Base-by-base conservation (phyloP, 352 stramenopile species). In the Phytophthora agathidicida region DNA sequence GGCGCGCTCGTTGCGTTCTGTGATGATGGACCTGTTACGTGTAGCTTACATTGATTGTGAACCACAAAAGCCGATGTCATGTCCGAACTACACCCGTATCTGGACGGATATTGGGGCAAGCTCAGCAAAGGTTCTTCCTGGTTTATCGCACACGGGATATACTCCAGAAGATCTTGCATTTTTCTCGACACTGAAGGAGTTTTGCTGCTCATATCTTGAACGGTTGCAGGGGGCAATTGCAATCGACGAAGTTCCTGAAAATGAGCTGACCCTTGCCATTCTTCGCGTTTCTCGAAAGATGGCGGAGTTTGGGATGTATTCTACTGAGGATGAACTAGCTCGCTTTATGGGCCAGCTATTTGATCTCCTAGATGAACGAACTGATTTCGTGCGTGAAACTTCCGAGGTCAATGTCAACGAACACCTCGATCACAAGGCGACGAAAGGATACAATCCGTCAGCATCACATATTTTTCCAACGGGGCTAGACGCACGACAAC, bases 31-130 rank as follows among this genome's bases (percentile, higher is more conserved):
- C 44, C 46, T 91, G 19, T 48, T 91, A 5, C 75, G 80, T 0
- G 82, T 89, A 22, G 66, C 80, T 22, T 88, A 89, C 42, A 60
- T 91, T 5, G 82, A 91, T 49, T 88, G 79, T 38, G 82, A 91
- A 23, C 82, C 82, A 9, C 79, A 89, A 45, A 89, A 86, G 17
- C 26, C 31, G 0, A 57, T 89, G 48, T 66, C 68, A 10, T 86
- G 79, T 41, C 79, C 82, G 11, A 86, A 80, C 37, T 89, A 85
- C 57, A 91, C 82, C 23, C 71, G 82, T 6, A 80, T 89, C 31
- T 91, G 82, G 79, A 86, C 76, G 1, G 71, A 88, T 17, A 74
- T 87, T 22, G 65, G 66, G 3, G 36, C 49, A 7, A 77, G 56
- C 24, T 51, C 47, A 26, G 54, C 49, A 10, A 69, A 81, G 32